These are phyloP conservation scores for Neurospora tetraspora DNA, from an alignment of 495 filamentous ascomycete species.

Conservation along the genomic window DNA sequence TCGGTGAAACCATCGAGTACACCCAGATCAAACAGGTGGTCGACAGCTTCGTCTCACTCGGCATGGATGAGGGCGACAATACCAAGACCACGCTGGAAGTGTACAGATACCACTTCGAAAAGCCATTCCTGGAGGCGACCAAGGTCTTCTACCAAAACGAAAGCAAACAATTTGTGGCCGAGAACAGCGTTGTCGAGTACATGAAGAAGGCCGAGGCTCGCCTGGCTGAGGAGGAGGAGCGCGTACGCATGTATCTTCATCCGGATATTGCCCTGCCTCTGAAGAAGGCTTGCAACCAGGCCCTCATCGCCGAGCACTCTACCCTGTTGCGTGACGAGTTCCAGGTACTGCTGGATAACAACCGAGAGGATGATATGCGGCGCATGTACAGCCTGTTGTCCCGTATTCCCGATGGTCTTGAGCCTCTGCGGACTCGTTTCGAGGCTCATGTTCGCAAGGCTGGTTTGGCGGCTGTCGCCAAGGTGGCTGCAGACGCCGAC, in stretches of 20 bases:
- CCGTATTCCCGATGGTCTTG: slow-evolving; percentile 83
- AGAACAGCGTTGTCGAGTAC: slow-evolving; percentile 97
- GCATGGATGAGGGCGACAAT: slow-evolving; percentile 85
- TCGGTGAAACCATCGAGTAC: slow-evolving; percentile 97
- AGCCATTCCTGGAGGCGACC: slow-evolving; percentile 81
- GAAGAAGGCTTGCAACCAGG: slow-evolving; percentile 78
- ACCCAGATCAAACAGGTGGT: slow-evolving; percentile 95
- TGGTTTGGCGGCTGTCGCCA: slow-evolving; percentile 78
- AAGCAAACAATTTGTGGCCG: slow-evolving; percentile 85
- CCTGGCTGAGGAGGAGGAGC: slow-evolving; percentile 88
- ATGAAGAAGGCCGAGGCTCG: slow-evolving; percentile 98
- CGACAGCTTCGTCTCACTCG: slow-evolving; percentile 91
- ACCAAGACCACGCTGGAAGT: slow-evolving; percentile 92
- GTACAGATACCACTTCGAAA: slow-evolving; percentile 84
- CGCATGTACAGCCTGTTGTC: slow-evolving; percentile 93
- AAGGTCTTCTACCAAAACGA: slow-evolving; percentile 80
- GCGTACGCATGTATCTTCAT: slow-evolving; percentile 85
- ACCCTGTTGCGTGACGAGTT: slow-evolving; percentile 85
- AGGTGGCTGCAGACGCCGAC: slow-evolving; percentile 81
- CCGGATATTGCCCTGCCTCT: slow-evolving; percentile 74
- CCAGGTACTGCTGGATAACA: slow-evolving; percentile 87
- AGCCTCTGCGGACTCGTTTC: slow-evolving; percentile 80
- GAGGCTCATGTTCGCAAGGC: slow-evolving; percentile 88
- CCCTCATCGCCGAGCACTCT: slow-evolving; percentile 82
- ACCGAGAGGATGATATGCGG: slow-evolving; percentile 88